Conservation (phyloP, 768 basidiomycete species). For the Cystofilobasidium bisporidii region DNA sequence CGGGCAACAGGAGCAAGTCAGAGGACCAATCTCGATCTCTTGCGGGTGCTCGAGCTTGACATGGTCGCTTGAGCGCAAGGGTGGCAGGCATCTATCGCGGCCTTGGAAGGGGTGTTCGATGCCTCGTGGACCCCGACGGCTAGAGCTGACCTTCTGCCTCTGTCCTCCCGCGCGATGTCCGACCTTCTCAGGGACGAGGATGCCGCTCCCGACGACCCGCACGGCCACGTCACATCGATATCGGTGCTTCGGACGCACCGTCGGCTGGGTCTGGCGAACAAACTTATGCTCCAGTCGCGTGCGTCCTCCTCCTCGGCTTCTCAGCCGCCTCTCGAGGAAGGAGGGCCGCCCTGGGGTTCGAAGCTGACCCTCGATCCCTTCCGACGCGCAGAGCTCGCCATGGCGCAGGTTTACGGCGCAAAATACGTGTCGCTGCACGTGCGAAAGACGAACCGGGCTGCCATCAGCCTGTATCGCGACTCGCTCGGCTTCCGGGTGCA, state of each 20-base stretch:
- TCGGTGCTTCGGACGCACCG: slow-evolving; percentile 84
- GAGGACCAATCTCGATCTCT: no score
- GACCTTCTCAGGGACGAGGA: slow-evolving; percentile 47
- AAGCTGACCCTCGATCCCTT: background rate
- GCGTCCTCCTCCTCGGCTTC: slow-evolving; percentile 36
- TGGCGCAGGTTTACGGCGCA: slow-evolving; percentile 78
- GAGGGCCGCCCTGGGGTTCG: no score
- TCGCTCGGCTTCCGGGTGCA: slow-evolving; percentile 80
- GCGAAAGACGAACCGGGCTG: slow-evolving; percentile 87
- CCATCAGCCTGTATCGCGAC: slow-evolving; percentile 76
- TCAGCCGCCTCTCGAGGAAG: no score
- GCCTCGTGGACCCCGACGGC: no score
- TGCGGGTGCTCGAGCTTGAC: slow-evolving; percentile 13
- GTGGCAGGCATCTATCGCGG: no score
- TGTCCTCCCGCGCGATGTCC: no score
- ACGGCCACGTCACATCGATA: slow-evolving; percentile 94
- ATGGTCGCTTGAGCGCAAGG: background rate
- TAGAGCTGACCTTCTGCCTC: background rate
- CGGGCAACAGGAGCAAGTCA: no score
- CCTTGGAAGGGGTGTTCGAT: no score
- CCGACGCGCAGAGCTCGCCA: slow-evolving; percentile 90
- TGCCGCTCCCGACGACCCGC: slow-evolving; percentile 48
- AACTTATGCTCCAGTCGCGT: slow-evolving; percentile 89
- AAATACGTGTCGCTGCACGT: slow-evolving; percentile 81
- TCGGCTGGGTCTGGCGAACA: slow-evolving; percentile 84